phyloP scores from a whole-genome alignment of 2,329 filamentous ascomycete genomes.

The Arthroderma uncinatum region DNA sequence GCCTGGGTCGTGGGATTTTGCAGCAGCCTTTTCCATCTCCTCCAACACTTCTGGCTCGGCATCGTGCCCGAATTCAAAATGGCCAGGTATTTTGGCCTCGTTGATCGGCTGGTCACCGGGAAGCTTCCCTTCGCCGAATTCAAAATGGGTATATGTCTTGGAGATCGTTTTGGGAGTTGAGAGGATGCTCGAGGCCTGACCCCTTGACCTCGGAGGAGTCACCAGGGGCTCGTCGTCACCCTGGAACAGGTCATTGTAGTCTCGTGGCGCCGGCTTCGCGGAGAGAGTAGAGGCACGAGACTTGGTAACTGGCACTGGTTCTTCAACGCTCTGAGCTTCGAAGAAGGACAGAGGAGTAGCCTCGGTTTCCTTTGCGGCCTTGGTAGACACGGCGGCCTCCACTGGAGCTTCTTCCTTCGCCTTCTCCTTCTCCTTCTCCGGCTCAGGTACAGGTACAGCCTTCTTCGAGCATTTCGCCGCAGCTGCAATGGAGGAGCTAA shows the following conservation, averaged over 20 bases:
- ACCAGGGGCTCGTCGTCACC: conserved; percentile 36
- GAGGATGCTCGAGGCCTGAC: conserved; percentile 42
- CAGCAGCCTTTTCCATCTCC: not conserved
- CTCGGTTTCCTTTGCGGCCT: conserved; percentile 24
- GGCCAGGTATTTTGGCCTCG: not conserved
- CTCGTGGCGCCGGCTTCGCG: conserved; percentile 57
- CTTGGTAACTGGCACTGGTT: conserved; percentile 45
- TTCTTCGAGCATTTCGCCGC: conserved; percentile 4
- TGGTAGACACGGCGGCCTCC: not conserved
- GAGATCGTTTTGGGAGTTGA: conserved; percentile 52
- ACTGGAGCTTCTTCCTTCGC: not conserved
- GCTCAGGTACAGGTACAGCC: not conserved
- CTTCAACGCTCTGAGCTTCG: conserved; percentile 48
- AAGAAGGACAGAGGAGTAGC: conserved; percentile 66
- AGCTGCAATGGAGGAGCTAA: conserved; percentile 42
- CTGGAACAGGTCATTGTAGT: conserved; percentile 57
- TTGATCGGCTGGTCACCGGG: not conserved
- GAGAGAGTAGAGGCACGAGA: conserved; percentile 44
- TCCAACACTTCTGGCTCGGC: not conserved
- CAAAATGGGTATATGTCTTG: conserved; percentile 76
- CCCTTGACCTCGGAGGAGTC: conserved; percentile 17
- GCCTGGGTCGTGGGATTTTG: conserved; percentile 54
- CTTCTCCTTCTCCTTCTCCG: conserved; percentile 16
- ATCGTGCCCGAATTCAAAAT: conserved; percentile 12
- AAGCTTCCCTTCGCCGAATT: conserved; percentile 48